These are phyloP conservation scores for Solanum sitiens DNA, from an alignment of 257 asterid species.

Conservation along the genomic window DNA sequence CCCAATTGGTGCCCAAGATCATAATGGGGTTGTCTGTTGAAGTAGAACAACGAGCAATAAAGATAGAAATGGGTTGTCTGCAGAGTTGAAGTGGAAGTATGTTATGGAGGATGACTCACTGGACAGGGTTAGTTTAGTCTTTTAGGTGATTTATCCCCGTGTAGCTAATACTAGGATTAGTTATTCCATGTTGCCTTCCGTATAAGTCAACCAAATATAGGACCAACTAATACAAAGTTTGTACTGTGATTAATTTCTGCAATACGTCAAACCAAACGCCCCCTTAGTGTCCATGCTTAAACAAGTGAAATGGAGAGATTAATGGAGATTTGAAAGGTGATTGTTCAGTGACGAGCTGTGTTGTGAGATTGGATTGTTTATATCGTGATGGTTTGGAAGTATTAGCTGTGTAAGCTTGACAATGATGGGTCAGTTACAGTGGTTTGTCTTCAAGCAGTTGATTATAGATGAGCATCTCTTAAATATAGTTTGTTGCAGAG, in stretches of 20 bases:
- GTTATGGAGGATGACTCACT: neutral
- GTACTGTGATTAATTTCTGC: neutral
- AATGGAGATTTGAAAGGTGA: neutral
- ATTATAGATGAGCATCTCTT: neutral
- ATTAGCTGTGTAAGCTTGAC: neutral
- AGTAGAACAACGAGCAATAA: neutral
- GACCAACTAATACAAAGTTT: neutral
- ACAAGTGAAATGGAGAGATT: neutral
- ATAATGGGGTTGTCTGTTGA: neutral
- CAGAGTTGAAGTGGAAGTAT: neutral
- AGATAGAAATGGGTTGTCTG: neutral
- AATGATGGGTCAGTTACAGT: neutral
- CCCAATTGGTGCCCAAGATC: neutral
- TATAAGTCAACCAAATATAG: neutral
- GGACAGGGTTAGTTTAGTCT: neutral
- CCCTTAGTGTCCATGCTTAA: neutral
- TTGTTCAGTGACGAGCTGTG: neutral
- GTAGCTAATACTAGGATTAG: neutral
- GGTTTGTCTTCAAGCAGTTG: neutral
- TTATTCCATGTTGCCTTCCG: neutral
- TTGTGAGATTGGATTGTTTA: neutral
- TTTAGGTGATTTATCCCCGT: neutral
- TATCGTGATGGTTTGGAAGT: neutral
- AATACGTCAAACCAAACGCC: neutral
- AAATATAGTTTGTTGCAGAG: neutral